Conservation (phyloP, 108 stramenopile species). For the Seminavis robusta region DNA sequence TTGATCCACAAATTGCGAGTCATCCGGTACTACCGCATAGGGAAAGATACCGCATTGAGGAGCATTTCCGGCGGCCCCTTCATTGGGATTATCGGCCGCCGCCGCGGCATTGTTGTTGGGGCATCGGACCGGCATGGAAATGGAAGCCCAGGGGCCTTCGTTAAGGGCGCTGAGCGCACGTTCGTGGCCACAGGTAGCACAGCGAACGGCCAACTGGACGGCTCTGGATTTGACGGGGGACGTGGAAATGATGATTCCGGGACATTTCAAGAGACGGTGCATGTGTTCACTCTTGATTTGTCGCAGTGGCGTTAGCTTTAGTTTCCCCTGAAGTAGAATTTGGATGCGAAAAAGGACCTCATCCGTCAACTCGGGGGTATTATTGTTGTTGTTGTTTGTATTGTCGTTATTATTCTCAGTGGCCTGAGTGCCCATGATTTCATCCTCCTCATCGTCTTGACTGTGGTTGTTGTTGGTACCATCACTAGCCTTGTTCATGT, state of each 20-base stretch:
- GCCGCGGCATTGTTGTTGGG: too few species aligned
- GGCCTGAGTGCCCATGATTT: conserved; percentile 8
- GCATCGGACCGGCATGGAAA: conserved; percentile 60
- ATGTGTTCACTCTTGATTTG: conserved; percentile 92
- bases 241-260: conserved; percentile 95
- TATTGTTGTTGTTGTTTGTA: conserved; percentile 1
- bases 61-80: background rate
- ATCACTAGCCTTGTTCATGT: conserved; percentile 7
- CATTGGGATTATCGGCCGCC: conserved; percentile 3
- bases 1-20: conserved; percentile 89
- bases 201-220: conserved; percentile 71
- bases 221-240: conserved; percentile 83
- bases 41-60: conserved; percentile 77
- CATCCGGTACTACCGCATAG: conserved; percentile 89
- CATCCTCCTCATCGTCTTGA: conserved; percentile 9
- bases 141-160: conserved; percentile 54
- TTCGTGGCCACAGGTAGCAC: conserved; percentile 77
- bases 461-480: background rate
- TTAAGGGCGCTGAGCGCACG: conserved; percentile 42
- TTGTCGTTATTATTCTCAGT: conserved; percentile 1
- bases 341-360: conserved; percentile 46
- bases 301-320: conserved; percentile 79
- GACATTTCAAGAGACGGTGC: conserved; percentile 87
- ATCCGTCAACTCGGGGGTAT: background rate
- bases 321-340: conserved; percentile 67